A percentile compares a stretch with the other conserved stretches of the same genome.
Evolutionary conservation across 129 eudicot genomes (phyloP).

Genomic region (Centella asiatica): DNA sequence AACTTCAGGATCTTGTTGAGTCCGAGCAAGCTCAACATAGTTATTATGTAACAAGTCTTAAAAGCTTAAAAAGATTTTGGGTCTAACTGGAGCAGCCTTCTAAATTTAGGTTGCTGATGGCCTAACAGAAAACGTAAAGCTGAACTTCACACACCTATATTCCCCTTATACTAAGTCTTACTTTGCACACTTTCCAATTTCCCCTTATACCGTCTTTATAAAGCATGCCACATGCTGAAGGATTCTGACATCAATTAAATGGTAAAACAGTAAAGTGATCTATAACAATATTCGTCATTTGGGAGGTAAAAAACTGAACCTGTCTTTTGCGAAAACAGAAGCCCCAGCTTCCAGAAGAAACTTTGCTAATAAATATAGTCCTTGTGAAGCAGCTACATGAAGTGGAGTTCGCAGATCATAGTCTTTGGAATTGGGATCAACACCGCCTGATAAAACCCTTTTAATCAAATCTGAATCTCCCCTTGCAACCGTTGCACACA

Average conservation of each 20-base stretch:
- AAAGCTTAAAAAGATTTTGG: background rate
- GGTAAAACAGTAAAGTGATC: background rate
- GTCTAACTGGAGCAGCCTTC: background rate
- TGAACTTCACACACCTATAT: background rate
- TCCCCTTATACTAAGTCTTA: background rate
- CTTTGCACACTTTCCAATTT: background rate
- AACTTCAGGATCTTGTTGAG: too few species aligned
- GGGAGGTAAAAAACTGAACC: constrained; percentile 27
- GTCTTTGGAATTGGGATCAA: constrained; percentile 76
- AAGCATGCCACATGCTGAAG: background rate
- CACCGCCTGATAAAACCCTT: constrained; percentile 55
- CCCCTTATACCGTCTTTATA: background rate
- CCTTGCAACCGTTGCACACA: constrained; percentile 59
- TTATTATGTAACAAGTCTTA: too few species aligned
- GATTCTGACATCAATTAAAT: background rate
- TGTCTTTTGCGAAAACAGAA: constrained; percentile 70
- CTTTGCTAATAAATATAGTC: constrained; percentile 62
- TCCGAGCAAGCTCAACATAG: too few species aligned
- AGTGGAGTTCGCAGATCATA: constrained; percentile 86
- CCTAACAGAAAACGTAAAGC: background rate
- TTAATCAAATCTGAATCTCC: constrained; percentile 72
- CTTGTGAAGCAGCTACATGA: constrained; percentile 82
- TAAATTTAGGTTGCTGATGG: background rate
- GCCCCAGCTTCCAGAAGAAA: constrained; percentile 86
- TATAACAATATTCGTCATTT: background rate